These are phyloP conservation scores for Pseudogymnoascus sp. DNA, from an alignment of 2,329 filamentous ascomycete genomes.

Conservation along the genomic window DNA sequence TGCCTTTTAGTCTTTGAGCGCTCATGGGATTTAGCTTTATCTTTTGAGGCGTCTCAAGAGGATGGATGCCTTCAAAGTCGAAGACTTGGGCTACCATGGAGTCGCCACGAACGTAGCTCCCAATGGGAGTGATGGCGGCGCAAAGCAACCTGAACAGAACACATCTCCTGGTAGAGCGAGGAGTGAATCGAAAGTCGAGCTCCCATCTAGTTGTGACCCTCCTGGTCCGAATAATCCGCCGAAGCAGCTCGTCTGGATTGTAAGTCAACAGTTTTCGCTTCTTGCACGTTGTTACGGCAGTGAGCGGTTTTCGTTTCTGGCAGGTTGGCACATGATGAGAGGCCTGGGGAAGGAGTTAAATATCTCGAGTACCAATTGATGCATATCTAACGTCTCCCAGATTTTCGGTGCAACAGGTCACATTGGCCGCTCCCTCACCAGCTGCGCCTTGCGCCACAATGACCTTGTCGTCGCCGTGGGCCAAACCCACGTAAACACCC, in stretches of 20 bases:
- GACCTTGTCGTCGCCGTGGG: conserved; percentile 85
- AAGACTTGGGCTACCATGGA: not conserved
- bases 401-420: conserved; percentile 96
- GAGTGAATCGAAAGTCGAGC: conserved; percentile 38
- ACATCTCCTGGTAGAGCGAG: not conserved
- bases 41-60: conserved; percentile 4
- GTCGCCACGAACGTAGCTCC: not conserved
- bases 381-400: conserved; percentile 34
- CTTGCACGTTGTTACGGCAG: not conserved
- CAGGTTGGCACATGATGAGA: not conserved
- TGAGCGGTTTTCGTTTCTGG: not conserved
- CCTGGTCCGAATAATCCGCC: conserved; percentile 61
- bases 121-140: not conserved
- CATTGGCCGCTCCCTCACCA: conserved; percentile 85
- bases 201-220: conserved; percentile 81
- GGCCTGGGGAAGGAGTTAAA: not conserved
- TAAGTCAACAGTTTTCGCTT: conserved; percentile 36
- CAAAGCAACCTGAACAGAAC: not conserved
- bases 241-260: conserved; percentile 80
- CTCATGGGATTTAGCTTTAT: not conserved
- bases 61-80: conserved; percentile 6
- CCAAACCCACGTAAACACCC: conserved; percentile 66
- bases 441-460: conserved; percentile 67
- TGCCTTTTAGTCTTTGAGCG: not conserved
- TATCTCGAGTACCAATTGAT: not conserved